Conservation (phyloP, 345 rosid species). For the Trapa incisa region DNA sequence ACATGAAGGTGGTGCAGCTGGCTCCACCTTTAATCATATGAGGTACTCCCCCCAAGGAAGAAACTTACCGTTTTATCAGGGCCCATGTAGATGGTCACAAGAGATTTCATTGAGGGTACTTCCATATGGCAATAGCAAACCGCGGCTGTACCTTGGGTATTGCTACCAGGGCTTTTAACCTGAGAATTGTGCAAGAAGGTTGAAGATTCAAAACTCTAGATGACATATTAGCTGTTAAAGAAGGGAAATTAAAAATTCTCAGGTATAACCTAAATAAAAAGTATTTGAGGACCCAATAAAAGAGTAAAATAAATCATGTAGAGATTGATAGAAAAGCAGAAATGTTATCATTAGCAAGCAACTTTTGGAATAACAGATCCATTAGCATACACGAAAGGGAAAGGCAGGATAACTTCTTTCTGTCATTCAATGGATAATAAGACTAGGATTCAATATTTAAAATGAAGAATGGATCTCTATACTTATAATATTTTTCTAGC, state of each 20-base stretch:
- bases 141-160: slow-evolving; percentile 97
- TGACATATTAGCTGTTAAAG: neutral
- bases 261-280: too few species aligned
- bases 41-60: neutral
- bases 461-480: too few species aligned
- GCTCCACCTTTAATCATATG: neutral
- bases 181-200: slow-evolving; percentile 15
- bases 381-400: slow-evolving; percentile 66
- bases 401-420: slow-evolving; percentile 58
- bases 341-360: neutral
- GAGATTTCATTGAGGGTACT: slow-evolving; percentile 94
- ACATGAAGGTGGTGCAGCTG: neutral
- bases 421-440: slow-evolving; percentile 23
- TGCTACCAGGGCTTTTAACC: slow-evolving; percentile 85
- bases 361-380: slow-evolving; percentile 56
- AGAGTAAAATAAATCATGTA: too few species aligned
- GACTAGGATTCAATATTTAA: neutral
- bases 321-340: too few species aligned
- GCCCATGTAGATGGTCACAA: slow-evolving; percentile 70
- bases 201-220: neutral
- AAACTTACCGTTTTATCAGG: slow-evolving; percentile 59
- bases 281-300: too few species aligned
- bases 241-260: neutral
- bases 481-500: too few species aligned
- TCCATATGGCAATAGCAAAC: slow-evolving; percentile 72